Evolutionary conservation across 148 eudicot species (phyloP).

Genomic region (Amaranthus hypochondriacus): DNA sequence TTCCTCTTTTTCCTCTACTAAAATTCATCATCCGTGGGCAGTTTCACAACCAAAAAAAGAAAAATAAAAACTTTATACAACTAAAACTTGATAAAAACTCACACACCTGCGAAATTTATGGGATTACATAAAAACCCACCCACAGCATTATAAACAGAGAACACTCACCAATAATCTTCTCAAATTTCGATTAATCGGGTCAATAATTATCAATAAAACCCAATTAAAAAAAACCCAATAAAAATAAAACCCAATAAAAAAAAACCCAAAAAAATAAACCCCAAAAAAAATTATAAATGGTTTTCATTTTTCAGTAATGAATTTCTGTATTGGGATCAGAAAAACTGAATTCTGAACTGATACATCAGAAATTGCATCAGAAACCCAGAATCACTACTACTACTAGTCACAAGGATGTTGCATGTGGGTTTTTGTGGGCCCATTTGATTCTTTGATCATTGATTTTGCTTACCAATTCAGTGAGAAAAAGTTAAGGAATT

Average conservation of each 20-base stretch:
- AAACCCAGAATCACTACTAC: slow-evolving; percentile 17
- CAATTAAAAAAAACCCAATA: no score
- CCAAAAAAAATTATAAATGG: background rate
- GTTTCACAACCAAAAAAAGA: slow-evolving; percentile 6
- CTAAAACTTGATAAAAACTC: slow-evolving; percentile 20
- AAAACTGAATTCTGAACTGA: slow-evolving; percentile 25
- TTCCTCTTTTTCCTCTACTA: background rate
- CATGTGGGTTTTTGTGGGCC: slow-evolving; percentile 20
- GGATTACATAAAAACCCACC: slow-evolving; percentile 21
- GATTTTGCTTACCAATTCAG: background rate
- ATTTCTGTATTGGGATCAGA: slow-evolving; percentile 30
- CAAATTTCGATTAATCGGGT: no score
- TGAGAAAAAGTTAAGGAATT: background rate
- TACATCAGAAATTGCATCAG: slow-evolving; percentile 8
- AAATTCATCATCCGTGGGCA: slow-evolving; percentile 27
- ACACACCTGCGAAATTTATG: slow-evolving; percentile 28
- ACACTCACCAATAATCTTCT: no score
- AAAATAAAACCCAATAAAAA: no score
- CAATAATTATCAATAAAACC: no score
- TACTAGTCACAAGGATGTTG: slow-evolving; percentile 14
- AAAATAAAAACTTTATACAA: background rate
- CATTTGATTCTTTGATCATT: background rate
- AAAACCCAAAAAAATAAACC: no score
- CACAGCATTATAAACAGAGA: slow-evolving; percentile 3
- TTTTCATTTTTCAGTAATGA: background rate